Base-by-base conservation (phyloP, 2,329 filamentous ascomycete genomes). In the Epichloe scottii region DNA sequence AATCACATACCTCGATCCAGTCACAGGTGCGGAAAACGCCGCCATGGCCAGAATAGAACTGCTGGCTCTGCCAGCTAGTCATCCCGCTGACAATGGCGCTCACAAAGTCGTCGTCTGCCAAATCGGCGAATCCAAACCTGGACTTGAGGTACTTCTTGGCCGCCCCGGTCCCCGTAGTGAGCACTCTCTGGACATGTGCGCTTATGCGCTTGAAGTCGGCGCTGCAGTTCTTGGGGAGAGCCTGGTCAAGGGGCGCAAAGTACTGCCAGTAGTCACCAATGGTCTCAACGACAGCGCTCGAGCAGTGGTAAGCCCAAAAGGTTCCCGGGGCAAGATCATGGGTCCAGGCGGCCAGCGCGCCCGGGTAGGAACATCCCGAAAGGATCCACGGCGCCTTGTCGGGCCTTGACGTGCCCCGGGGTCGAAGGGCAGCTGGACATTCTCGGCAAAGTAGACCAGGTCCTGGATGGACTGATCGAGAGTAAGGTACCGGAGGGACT, bases 321-420 rank as follows among this genome's bases (percentile, higher is more conserved):
- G 83, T 71, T 39, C 89, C 81, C 0, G 87, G 87, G 60, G 90
- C 89, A 12, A 82, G 65, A 45, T 81, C 77, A 17, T 86, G 78
- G 44, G 87, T 66, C 63, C 91, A 87, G 0, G 86, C 85, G 8
- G 82, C 81, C 56, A 89, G 83, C 0, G 82, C 83, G 14, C 87
- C 88, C 1, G 86, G 81, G 62, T 93, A 93, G 0, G 84, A 88
- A 6, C 87, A 87, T 4, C 88, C 88, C 54, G 89, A 89, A 0
- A 78, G 79, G 51, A 91, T 81, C 70, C 84, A 90, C 0, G 87
- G 77, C 0, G 79, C 82, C 17, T 74, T 75, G 2, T 78, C 71
- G 0, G 85, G 78, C 2, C 76, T 85, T 45, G 89, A 68, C 55
- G 85, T 75, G 30, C 75, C 62, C 53, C 83, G 66, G 58, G 82